Percentiles rank a stretch among this genome's conserved stretches.
These are phyloP conservation scores for Dendrostoma leiphaemia DNA, from an alignment of 2,329 filamentous ascomycete species.

Conservation along the genomic window DNA sequence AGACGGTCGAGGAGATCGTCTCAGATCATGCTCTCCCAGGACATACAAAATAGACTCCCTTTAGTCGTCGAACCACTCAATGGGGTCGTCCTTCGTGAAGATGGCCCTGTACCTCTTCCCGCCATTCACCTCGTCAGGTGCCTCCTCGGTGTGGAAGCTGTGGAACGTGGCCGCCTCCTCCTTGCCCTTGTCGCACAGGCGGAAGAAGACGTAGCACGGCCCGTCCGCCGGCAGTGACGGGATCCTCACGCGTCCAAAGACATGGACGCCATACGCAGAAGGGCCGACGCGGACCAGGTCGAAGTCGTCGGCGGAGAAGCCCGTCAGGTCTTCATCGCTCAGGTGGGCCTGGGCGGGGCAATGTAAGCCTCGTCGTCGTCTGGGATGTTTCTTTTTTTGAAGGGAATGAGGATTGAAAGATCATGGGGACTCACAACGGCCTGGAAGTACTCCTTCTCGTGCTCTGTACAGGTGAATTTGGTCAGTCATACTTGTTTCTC, in stretches of 20 bases:
- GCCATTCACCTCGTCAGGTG: slow-evolving; percentile 36
- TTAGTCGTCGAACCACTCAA: slow-evolving; percentile 55
- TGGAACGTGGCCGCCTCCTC: slow-evolving; percentile 40
- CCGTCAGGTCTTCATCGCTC: slow-evolving; percentile 36
- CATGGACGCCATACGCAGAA: slow-evolving; percentile 46
- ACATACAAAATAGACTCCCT: too few relatives aligned
- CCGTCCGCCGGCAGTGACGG: slow-evolving; percentile 37
- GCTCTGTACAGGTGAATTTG: slow-evolving; percentile 34
- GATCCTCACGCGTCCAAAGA: slow-evolving; percentile 49
- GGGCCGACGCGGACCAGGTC: slow-evolving; percentile 42
- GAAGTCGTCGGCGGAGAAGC: slow-evolving; percentile 38
- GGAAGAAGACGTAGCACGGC: slow-evolving; percentile 45
- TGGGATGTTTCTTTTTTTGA: too few relatives aligned
- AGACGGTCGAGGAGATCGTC: slow-evolving; percentile 2
- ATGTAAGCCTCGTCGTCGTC: too few relatives aligned
- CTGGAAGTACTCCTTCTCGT: slow-evolving; percentile 55
- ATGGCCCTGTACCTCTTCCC: slow-evolving; percentile 44
- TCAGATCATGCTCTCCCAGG: too few relatives aligned
- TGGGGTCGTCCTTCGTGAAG: slow-evolving; percentile 42
- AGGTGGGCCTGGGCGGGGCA: slow-evolving; percentile 28
- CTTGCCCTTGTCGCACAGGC: slow-evolving; percentile 42
- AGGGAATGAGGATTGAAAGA: too few relatives aligned
- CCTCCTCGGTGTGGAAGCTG: slow-evolving; percentile 46
- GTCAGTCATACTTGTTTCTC: too few relatives aligned
- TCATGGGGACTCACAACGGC: slow-evolving; percentile 38